Percentiles rank a stretch among this genome's conserved stretches.
Conservation (phyloP, 306 rosid species). For the Amphicarpaea edgeworthii region DNA sequence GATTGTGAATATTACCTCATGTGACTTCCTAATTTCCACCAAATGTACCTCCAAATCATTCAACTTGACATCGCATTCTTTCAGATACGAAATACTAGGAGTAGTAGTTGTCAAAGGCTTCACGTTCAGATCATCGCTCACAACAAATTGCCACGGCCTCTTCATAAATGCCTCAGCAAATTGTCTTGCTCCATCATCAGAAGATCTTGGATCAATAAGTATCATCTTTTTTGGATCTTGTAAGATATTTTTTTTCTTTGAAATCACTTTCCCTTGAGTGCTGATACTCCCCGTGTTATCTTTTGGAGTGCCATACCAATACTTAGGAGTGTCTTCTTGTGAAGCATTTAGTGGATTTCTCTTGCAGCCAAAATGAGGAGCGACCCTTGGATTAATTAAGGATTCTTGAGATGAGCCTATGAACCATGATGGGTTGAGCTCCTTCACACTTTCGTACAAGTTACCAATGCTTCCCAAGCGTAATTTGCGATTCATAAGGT, state of each 20-base stretch:
- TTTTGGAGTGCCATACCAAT: neutral
- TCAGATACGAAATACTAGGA: neutral
- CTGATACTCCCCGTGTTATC: neutral
- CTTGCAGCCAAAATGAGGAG: neutral
- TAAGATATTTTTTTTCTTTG: neutral
- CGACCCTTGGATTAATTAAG: neutral
- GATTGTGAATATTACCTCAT: neutral
- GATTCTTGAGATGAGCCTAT: neutral
- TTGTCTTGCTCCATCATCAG: neutral
- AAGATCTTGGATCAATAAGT: neutral
- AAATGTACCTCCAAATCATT: neutral
- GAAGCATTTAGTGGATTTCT: neutral
- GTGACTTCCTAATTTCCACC: neutral
- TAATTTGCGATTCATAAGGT: neutral
- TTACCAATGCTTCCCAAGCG: neutral
- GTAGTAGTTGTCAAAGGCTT: neutral
- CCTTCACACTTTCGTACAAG: neutral
- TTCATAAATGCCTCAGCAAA: neutral
- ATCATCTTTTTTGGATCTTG: neutral
- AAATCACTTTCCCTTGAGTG: too few species aligned
- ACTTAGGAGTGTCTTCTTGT: neutral
- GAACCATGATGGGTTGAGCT: neutral
- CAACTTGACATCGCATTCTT: neutral
- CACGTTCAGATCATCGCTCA: neutral
- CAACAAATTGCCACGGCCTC: neutral